Evolutionary conservation across 1,284 basidiomycete genomes (phyloP).

Genomic region (Mycosarcoma mackinlayi): DNA sequence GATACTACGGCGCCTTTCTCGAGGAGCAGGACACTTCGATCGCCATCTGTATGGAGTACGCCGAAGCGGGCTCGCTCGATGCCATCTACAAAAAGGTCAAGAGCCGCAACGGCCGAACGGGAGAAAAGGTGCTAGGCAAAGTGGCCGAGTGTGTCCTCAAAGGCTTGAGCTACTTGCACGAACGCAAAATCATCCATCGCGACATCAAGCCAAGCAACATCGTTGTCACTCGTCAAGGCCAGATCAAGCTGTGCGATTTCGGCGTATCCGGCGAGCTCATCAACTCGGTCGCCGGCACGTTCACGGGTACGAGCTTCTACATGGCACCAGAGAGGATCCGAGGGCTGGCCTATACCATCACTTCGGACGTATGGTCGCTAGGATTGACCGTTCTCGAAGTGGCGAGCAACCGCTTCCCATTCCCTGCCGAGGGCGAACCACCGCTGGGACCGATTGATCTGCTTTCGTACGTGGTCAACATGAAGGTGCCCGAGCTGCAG

Average conservation of each 20-base stretch:
- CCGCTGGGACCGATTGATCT: slow-evolving; percentile 86
- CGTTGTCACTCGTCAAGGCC: slow-evolving; percentile 83
- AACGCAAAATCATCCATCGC: slow-evolving; percentile 90
- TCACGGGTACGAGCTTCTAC: slow-evolving; percentile 95
- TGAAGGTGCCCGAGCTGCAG: slow-evolving; percentile 83
- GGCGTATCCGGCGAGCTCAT: slow-evolving; percentile 96
- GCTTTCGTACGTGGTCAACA: slow-evolving; percentile 86
- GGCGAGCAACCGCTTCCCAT: slow-evolving; percentile 93
- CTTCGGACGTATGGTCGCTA: slow-evolving; percentile 97
- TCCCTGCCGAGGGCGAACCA: slow-evolving; percentile 80
- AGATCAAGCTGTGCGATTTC: slow-evolving; percentile 94
- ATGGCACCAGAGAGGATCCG: slow-evolving; percentile 98
- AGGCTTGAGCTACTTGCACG: slow-evolving; percentile 91
- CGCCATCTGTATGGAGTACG: slow-evolving; percentile 93
- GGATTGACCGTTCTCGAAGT: slow-evolving; percentile 93
- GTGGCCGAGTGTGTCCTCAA: slow-evolving; percentile 90
- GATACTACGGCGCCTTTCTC: slow-evolving; percentile 94
- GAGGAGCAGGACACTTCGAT: slow-evolving; percentile 90
- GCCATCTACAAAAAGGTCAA: slow-evolving; percentile 86
- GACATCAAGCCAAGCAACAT: slow-evolving; percentile 99
- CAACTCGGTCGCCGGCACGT: slow-evolving; percentile 89
- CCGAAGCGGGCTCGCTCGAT: slow-evolving; percentile 86
- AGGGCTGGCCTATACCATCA: slow-evolving; percentile 88
- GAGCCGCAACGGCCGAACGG: slow-evolving; percentile 79
- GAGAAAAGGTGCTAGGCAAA: slow-evolving; percentile 90